A percentile compares a stretch with the other conserved stretches of the same genome.
Conservation (phyloP, 2,329 filamentous ascomycete species). For the Phyllosticta citriasiana region DNA sequence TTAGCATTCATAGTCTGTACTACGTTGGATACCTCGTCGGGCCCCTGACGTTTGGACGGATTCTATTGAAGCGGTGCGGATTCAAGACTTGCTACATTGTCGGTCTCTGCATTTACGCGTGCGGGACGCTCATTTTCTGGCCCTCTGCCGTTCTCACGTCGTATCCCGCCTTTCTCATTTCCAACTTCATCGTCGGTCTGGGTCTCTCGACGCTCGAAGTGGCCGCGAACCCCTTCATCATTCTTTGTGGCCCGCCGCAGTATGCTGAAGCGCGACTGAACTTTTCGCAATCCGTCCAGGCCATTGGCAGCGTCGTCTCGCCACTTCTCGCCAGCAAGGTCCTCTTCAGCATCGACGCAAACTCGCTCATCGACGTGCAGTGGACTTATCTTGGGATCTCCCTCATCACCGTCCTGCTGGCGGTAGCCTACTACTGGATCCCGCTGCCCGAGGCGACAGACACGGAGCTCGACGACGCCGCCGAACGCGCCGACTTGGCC, state of each 20-base stretch:
- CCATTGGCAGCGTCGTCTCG: slow-evolving; percentile 49
- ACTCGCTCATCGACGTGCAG: slow-evolving; percentile 49
- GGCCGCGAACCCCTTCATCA: slow-evolving; percentile 52
- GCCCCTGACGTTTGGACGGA: slow-evolving; percentile 54
- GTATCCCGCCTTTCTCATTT: slow-evolving; percentile 49
- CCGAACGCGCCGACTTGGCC: slow-evolving; percentile 41
- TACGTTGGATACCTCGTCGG: slow-evolving; percentile 64
- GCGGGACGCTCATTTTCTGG: slow-evolving; percentile 53
- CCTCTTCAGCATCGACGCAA: slow-evolving; percentile 43
- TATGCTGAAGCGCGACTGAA: slow-evolving; percentile 52
- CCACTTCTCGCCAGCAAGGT: slow-evolving; percentile 50
- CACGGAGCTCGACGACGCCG: slow-evolving; percentile 46
- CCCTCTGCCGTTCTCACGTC: slow-evolving; percentile 53
- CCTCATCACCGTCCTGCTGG: slow-evolving; percentile 49
- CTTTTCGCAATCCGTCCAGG: slow-evolving; percentile 52
- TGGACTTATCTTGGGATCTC: slow-evolving; percentile 57
- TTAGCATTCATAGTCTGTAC: slow-evolving; percentile 61
- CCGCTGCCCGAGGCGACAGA: slow-evolving; percentile 54
- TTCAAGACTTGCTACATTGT: slow-evolving; percentile 54
- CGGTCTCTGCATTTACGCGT: slow-evolving; percentile 52
- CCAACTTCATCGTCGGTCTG: slow-evolving; percentile 53
- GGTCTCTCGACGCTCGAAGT: slow-evolving; percentile 52
- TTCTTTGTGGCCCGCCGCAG: slow-evolving; percentile 50
- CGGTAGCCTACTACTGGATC: slow-evolving; percentile 51
- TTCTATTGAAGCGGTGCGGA: slow-evolving; percentile 48